Conservation (phyloP, 2,329 filamentous ascomycete genomes). For the Colletotrichum liaoningense region DNA sequence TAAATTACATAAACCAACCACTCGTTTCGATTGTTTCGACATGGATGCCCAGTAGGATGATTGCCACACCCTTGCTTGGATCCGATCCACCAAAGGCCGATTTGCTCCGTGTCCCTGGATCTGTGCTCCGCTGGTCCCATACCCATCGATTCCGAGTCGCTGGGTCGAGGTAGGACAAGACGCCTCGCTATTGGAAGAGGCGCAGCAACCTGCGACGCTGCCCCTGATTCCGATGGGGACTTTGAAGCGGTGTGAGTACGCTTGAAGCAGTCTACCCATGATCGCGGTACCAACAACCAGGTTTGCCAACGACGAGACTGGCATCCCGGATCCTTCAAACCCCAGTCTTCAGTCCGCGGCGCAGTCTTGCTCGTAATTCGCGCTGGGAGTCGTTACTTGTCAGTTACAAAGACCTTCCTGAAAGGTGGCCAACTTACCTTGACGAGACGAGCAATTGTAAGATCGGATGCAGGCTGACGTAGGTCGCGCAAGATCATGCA, state of each 20-base stretch:
- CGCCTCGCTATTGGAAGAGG: background rate
- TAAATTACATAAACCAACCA: background rate
- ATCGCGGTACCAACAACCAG: background rate
- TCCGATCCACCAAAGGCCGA: background rate
- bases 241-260: background rate
- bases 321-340: background rate
- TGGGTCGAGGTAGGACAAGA: background rate
- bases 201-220: background rate
- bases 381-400: background rate
- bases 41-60: background rate
- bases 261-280: background rate
- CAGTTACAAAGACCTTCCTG: too few relatives aligned
- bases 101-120: background rate
- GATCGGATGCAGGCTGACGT: background rate
- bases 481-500: background rate
- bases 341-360: background rate
- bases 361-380: background rate
- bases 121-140: background rate
- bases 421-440: background rate
- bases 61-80: background rate
- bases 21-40: background rate
- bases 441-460: background rate
- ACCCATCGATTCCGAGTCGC: background rate
- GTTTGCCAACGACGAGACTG: background rate
- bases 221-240: background rate